Evolutionary conservation across 768 basidiomycete species (phyloP).

Genomic region (Leccinum sublutescens): DNA sequence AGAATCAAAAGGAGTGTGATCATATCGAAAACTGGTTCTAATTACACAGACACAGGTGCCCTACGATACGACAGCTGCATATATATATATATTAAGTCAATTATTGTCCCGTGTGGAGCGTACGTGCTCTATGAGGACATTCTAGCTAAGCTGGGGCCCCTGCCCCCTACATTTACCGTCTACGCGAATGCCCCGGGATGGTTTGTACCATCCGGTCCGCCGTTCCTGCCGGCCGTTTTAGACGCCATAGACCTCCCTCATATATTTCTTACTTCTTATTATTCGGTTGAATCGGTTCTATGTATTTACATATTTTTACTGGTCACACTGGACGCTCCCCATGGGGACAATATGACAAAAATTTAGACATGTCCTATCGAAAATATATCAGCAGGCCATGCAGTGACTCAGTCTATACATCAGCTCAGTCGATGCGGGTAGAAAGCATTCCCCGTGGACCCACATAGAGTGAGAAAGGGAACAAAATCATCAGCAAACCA

Average conservation of each 20-base stretch:
- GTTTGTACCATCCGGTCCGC: too few species aligned
- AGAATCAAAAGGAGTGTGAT: conserved; percentile 1
- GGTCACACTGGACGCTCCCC: not conserved
- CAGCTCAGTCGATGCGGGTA: not conserved
- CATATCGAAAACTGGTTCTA: not conserved
- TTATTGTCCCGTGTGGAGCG: too few species aligned
- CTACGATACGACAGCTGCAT: not conserved
- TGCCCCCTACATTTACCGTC: too few species aligned
- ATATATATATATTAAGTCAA: too few species aligned
- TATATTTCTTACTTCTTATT: not conserved
- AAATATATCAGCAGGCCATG: not conserved
- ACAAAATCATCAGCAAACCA: not conserved
- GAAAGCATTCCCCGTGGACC: not conserved
- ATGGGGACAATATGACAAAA: not conserved
- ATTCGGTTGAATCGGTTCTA: not conserved
- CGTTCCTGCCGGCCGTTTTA: too few species aligned
- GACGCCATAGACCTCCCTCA: too few species aligned
- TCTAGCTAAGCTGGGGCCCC: too few species aligned
- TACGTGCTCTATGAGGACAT: too few species aligned
- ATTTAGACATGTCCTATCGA: not conserved
- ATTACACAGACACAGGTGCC: too few species aligned
- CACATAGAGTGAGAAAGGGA: not conserved
- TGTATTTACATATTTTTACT: not conserved
- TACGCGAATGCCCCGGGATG: too few species aligned
- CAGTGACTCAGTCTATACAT: not conserved